Percentiles rank a stretch among this genome's conserved stretches.
Conservation (phyloP, 1,284 basidiomycete genomes). For the Fistulina hepatica region DNA sequence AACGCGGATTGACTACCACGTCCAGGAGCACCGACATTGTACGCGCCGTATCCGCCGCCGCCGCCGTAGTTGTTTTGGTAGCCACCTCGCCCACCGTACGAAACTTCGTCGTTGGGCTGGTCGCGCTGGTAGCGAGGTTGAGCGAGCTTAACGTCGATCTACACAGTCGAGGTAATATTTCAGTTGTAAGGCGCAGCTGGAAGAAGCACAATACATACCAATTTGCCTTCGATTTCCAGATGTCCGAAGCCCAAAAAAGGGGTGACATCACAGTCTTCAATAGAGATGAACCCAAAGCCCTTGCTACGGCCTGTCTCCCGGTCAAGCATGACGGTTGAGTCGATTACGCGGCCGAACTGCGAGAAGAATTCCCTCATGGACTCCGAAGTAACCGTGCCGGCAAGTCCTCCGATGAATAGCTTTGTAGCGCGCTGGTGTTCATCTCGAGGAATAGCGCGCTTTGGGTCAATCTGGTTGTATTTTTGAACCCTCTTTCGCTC, state of each 20-base stretch:
- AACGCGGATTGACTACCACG: constrained; percentile 45
- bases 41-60: constrained; percentile 17
- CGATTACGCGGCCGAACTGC: constrained; percentile 87
- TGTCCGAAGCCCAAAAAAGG: constrained; percentile 78
- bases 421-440: constrained; percentile 89
- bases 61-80: constrained; percentile 13
- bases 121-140: constrained; percentile 79
- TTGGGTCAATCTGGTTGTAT: constrained; percentile 83
- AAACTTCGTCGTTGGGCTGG: constrained; percentile 30
- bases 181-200: not conserved
- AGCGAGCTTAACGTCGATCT: constrained; percentile 94
- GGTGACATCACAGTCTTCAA: constrained; percentile 82
- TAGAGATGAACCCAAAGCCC: constrained; percentile 97
- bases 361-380: constrained; percentile 88
- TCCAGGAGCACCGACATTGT: constrained; percentile 16
- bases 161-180: constrained; percentile 1
- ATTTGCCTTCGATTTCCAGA: constrained; percentile 85
- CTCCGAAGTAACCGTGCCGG: constrained; percentile 85
- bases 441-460: constrained; percentile 93
- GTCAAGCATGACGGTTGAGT: constrained; percentile 98
- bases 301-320: constrained; percentile 92
- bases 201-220: constrained; percentile 41
- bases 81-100: constrained; percentile 18
- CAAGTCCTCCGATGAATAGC: constrained; percentile 92
- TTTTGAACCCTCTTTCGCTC: constrained; percentile 4